Evolutionary conservation across 257 asterid genomes (phyloP), one percentile per base, ranked within the genome.

Genomic region (Apocynum venetum): DNA sequence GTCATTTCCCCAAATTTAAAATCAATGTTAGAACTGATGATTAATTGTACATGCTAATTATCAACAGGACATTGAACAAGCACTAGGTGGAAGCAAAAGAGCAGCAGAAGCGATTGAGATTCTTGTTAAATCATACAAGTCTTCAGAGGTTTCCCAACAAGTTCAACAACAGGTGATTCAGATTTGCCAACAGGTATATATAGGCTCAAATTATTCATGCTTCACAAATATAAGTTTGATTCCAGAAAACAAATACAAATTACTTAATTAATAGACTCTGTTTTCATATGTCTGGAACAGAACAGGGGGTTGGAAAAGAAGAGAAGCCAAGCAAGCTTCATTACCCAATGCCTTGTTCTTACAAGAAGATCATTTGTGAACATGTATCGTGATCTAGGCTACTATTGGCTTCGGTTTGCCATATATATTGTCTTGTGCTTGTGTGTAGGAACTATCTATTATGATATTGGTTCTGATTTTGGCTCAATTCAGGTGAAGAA

Each of bases 11-110:
- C 31, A 25, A 25, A 25, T 25, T 25, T 25, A 25, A 25, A 25
- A 25, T 25, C 31, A 25, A 25, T 25, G 31, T 25, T 25, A 25
- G 31, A 25, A 25, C 31, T 25, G 31, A 25, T 25, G 31, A 25
- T 25, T 25, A 25, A 25, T 25, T 64, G 11, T 3, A 8, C 11
- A n/a, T 64, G 8, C 4, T 64, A 0, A 2, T 12, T 25, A 25
- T 35, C n/a, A 6, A 71, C 72, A 90, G 95, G 92, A 90, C 57
- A 85, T 86, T 46, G 91, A 87, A 74, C 90, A 85, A 76, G 94
- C 88, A 52, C 79, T 78, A 51, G 85, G 76, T 38, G 89, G 77
- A 76, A 79, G 52, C 0, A 71, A 59, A 72, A 81, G 70, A 53
- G 83, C 89, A 53, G 44, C 74, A 4, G 77, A 84, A 84, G 91